A percentile compares a stretch with the other conserved stretches of the same genome.
Evolutionary conservation across 169 alveolate species (phyloP).

Genomic region (Cryptosporidium xiaoi): DNA sequence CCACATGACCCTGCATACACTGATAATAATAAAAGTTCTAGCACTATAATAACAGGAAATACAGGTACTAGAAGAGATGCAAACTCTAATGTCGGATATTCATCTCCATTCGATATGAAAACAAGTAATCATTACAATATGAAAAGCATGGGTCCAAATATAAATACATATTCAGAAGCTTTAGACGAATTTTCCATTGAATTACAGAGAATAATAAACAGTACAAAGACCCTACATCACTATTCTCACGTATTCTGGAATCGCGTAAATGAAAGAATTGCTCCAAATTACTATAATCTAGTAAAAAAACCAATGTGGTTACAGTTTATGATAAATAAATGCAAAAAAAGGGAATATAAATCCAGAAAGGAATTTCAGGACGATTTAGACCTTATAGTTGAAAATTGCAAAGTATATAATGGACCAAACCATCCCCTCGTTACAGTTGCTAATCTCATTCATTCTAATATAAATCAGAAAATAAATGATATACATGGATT

Average conservation of each 20-base stretch:
- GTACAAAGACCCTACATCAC: slow-evolving; percentile 73
- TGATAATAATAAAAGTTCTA: background rate
- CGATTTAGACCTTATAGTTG: slow-evolving; percentile 82
- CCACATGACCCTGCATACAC: background rate
- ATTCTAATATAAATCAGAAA: slow-evolving; percentile 24
- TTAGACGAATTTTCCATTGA: slow-evolving; percentile 78
- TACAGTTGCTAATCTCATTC: slow-evolving; percentile 76
- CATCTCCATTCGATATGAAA: background rate
- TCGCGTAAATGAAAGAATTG: slow-evolving; percentile 85
- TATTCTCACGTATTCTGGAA: slow-evolving; percentile 81
- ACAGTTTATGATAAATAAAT: slow-evolving; percentile 79
- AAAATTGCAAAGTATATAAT: slow-evolving; percentile 84
- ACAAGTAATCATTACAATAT: background rate
- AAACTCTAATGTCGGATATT: background rate
- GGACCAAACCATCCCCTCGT: slow-evolving; percentile 83
- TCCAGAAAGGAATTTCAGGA: slow-evolving; percentile 80
- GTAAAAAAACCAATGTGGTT: slow-evolving; percentile 88
- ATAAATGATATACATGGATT: slow-evolving; percentile 71
- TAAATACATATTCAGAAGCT: slow-evolving; percentile 72
- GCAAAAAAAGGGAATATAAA: slow-evolving; percentile 82
- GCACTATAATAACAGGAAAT: background rate
- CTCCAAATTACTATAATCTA: slow-evolving; percentile 85
- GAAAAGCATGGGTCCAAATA: slow-evolving; percentile 23
- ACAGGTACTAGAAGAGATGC: background rate
- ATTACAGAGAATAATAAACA: slow-evolving; percentile 77